Conservation (phyloP, 345 rosid species). For the Gossypium arboreum region DNA sequence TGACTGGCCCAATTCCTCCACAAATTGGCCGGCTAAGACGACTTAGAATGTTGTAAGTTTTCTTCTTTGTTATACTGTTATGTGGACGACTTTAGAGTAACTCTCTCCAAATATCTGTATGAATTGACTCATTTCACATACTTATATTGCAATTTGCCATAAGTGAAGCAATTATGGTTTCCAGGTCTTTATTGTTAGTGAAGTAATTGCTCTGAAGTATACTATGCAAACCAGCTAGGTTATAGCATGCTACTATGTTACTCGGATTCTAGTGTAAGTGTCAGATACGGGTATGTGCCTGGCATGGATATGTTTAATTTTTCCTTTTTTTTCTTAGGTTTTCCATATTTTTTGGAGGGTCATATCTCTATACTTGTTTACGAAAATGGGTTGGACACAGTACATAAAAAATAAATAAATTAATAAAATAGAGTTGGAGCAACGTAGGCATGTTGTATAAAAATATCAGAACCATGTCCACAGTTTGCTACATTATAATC, state of each 20-base stretch:
- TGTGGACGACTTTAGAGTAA: not conserved
- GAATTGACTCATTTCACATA: not conserved
- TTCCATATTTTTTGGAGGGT: not conserved
- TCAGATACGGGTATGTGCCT: not conserved
- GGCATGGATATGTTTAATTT: not conserved
- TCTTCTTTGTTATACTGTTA: not conserved
- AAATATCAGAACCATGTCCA: not conserved
- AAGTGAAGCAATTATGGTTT: not conserved
- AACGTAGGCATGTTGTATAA: not conserved
- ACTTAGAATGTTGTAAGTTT: constrained; percentile 71
- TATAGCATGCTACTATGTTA: not conserved
- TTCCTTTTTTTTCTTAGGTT: not conserved
- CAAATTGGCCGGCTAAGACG: constrained; percentile 87
- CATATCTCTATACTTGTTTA: not conserved
- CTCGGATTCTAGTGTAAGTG: not conserved
- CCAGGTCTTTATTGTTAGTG: not conserved
- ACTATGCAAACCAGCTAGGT: not conserved
- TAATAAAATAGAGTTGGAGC: not conserved
- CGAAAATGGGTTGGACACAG: not conserved
- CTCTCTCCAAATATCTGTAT: not conserved
- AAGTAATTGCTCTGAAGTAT: not conserved
- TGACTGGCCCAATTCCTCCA: constrained; percentile 96
- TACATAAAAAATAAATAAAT: not conserved
- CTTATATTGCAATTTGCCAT: not conserved
- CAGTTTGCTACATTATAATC: not conserved